These are phyloP conservation scores for Massarina eburnea DNA, from an alignment of 2,329 filamentous ascomycete genomes.

Conservation along the genomic window DNA sequence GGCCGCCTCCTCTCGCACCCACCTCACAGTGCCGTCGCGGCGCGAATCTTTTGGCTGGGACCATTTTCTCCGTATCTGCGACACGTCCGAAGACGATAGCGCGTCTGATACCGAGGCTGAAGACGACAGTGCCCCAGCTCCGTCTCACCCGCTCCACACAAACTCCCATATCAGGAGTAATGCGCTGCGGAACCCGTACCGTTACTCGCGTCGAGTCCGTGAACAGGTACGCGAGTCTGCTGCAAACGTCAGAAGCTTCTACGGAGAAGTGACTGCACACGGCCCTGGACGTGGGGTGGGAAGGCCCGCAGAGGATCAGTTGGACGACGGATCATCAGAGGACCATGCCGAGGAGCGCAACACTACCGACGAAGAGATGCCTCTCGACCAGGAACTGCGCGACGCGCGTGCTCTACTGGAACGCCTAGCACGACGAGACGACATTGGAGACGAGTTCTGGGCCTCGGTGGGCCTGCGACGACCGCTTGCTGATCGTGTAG, in stretches of 20 bases:
- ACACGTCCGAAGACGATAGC: constrained; percentile 48
- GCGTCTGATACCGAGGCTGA: constrained; percentile 58
- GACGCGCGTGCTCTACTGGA: constrained; percentile 74
- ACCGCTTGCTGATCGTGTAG: constrained; percentile 37
- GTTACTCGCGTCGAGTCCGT: constrained; percentile 30
- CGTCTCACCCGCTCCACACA: constrained; percentile 5
- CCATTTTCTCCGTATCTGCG: constrained; percentile 55
- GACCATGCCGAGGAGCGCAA: constrained; percentile 21
- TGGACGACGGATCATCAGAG: constrained; percentile 8
- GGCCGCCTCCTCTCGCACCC: constrained; percentile 39
- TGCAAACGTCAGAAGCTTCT: constrained; percentile 32
- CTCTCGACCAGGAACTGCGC: constrained; percentile 50
- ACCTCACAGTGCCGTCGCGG: constrained; percentile 41
- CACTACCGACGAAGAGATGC: constrained; percentile 22
- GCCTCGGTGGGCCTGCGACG: constrained; percentile 46
- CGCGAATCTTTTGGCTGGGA: constrained; percentile 42
- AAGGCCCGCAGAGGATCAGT: constrained; percentile 12
- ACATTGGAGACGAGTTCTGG: constrained; percentile 85
- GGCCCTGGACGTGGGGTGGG: constrained; percentile 8
- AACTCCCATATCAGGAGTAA: constrained; percentile 15
- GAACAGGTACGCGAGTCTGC: constrained; percentile 31
- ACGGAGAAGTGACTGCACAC: constrained; percentile 13
- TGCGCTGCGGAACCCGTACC: constrained; percentile 22
- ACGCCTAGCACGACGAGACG: constrained; percentile 67
- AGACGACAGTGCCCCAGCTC: constrained; percentile 30